Evolutionary conservation across 108 stramenopile species (phyloP).

Genomic region (Skeletonema grethae): DNA sequence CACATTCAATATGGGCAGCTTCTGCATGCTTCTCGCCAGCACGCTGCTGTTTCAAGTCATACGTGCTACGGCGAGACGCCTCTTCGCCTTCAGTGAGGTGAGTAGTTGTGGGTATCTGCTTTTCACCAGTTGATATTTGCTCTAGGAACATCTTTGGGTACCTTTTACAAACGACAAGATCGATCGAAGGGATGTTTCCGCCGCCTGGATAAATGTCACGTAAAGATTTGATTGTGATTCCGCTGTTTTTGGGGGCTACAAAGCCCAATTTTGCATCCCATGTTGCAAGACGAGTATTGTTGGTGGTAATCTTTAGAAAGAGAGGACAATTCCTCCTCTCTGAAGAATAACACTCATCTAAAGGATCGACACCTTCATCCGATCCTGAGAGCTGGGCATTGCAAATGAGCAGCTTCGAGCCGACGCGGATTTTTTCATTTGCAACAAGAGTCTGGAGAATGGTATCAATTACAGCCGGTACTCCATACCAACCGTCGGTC

Average conservation of each 20-base stretch:
- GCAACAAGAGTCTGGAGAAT: constrained; percentile 45
- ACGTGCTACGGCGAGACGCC: constrained; percentile 42
- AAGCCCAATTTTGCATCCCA: constrained; percentile 87
- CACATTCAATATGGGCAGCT: constrained; percentile 49
- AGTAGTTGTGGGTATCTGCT: constrained; percentile 15
- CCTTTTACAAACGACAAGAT: constrained; percentile 62
- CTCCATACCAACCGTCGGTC: constrained; percentile 87
- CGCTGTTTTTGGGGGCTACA: constrained; percentile 34
- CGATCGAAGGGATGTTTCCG: constrained; percentile 67
- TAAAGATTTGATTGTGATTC: constrained; percentile 57
- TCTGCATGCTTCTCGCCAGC: constrained; percentile 63
- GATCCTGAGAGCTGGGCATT: constrained; percentile 64
- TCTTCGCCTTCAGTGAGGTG: constrained; percentile 72
- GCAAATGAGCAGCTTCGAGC: constrained; percentile 76
- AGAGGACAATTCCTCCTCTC: constrained; percentile 32
- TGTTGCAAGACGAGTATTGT: constrained; percentile 73
- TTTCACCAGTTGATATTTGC: constrained; percentile 21
- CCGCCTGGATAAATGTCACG: constrained; percentile 63
- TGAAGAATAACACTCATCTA: constrained; percentile 60
- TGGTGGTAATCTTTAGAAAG: constrained; percentile 56
- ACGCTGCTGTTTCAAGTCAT: constrained; percentile 46
- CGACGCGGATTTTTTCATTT: constrained; percentile 57
- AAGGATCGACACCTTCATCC: constrained; percentile 83
- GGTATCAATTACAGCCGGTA: constrained; percentile 61
- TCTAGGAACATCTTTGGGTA: constrained; percentile 75